Percentiles rank a stretch among this genome's conserved stretches.
phyloP scores from a whole-genome alignment of 2,329 filamentous ascomycete genomes.

The Clarireedia sp. region DNA sequence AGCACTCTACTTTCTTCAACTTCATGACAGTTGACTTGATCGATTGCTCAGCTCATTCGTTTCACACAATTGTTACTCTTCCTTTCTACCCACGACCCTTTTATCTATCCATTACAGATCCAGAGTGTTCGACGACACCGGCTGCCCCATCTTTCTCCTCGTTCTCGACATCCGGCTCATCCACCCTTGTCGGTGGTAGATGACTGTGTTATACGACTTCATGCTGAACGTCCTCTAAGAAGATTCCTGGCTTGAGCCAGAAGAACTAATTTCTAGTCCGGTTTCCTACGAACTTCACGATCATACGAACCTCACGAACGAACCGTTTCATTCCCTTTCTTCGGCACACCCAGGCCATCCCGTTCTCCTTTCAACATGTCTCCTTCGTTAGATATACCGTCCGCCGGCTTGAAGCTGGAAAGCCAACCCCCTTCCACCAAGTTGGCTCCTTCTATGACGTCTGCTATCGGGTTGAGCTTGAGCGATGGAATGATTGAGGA shows the following conservation, averaged over 20 bases:
- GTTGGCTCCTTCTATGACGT: background rate
- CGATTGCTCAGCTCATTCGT: background rate
- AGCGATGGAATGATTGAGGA: constrained; percentile 51
- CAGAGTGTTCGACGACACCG: background rate
- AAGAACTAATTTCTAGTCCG: background rate
- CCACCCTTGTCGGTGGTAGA: background rate
- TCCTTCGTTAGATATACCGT: constrained; percentile 7
- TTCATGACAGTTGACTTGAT: constrained; percentile 1
- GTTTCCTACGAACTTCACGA: background rate
- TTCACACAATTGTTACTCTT: background rate
- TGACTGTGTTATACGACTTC: constrained; percentile 5
- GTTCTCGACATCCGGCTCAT: background rate
- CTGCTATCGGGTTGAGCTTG: constrained; percentile 44
- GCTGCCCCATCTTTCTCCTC: background rate
- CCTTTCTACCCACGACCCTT: background rate
- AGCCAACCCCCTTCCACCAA: constrained; percentile 5
- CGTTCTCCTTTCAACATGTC: background rate
- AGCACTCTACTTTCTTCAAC: background rate
- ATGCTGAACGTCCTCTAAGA: constrained; percentile 7
- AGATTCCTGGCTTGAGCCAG: constrained; percentile 3
- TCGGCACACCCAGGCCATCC: background rate
- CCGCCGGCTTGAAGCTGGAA: constrained; percentile 6
- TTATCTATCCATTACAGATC: background rate
- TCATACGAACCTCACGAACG: background rate
- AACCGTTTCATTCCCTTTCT: background rate